A percentile compares a stretch with the other conserved stretches of the same genome.
Evolutionary conservation across 306 rosid genomes (phyloP).

Genomic region (Vigna hirtella): DNA sequence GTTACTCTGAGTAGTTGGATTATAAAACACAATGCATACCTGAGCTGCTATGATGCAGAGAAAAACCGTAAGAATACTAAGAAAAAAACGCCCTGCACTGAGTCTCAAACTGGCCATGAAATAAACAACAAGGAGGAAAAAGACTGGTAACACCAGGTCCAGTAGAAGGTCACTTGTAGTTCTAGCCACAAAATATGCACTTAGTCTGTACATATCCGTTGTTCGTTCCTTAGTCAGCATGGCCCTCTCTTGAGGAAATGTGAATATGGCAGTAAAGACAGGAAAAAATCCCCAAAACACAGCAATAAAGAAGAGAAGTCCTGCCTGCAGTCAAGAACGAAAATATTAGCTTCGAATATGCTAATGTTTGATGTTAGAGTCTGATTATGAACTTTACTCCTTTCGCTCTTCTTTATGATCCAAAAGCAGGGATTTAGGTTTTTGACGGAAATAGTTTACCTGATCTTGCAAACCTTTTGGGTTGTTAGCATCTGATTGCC

Average conservation of each 20-base stretch:
- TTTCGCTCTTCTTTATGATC: neutral
- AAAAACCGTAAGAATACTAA: slow-evolving; percentile 79
- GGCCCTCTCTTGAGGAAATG: slow-evolving; percentile 98
- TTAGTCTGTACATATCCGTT: slow-evolving; percentile 90
- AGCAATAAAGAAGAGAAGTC: slow-evolving; percentile 93
- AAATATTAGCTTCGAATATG: neutral
- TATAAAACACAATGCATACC: slow-evolving; percentile 54
- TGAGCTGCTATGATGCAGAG: slow-evolving; percentile 96
- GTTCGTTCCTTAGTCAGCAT: slow-evolving; percentile 92
- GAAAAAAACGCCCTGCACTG: slow-evolving; percentile 69
- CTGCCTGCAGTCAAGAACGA: slow-evolving; percentile 64
- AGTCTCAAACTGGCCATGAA: slow-evolving; percentile 89
- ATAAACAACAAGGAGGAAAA: slow-evolving; percentile 85
- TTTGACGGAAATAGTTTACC: slow-evolving; percentile 52
- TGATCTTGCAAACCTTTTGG: slow-evolving; percentile 85
- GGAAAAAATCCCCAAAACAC: slow-evolving; percentile 99
- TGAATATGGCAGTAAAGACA: slow-evolving; percentile 90
- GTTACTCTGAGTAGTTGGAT: slow-evolving; percentile 8
- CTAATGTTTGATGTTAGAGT: slow-evolving; percentile 12
- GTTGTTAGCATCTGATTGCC: slow-evolving; percentile 75
- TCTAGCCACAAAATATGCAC: slow-evolving; percentile 95
- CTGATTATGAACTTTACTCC: neutral
- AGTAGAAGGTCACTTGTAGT: slow-evolving; percentile 95
- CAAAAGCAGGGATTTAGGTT: neutral
- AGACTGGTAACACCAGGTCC: slow-evolving; percentile 76